Conservation (phyloP, 2,329 filamentous ascomycete species). For the Taxawa tesnikishii region DNA sequence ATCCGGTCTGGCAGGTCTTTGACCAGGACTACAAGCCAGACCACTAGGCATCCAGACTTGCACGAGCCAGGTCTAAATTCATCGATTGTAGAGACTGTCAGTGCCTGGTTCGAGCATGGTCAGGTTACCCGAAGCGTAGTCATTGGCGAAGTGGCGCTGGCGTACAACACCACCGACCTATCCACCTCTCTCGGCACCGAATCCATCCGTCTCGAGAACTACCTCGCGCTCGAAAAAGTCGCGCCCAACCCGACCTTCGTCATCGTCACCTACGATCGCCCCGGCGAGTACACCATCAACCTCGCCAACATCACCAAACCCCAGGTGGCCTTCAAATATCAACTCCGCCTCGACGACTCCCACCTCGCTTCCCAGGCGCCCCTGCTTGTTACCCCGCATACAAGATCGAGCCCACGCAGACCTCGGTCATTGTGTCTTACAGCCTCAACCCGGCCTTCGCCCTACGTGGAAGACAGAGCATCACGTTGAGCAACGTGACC, state of each 20-base stretch:
- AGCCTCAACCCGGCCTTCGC: conserved; percentile 62
- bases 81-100: conserved; percentile 87
- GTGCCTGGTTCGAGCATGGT: conserved; percentile 67
- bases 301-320: conserved; percentile 59
- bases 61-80: conserved; percentile 68
- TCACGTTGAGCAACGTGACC: conserved; percentile 62
- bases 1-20: conserved; percentile 79
- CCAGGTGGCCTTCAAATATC: conserved; percentile 83
- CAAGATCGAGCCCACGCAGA: conserved; percentile 74
- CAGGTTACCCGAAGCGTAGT: conserved; percentile 59
- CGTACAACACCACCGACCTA: conserved; percentile 54
- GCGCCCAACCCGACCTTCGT: conserved; percentile 90
- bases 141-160: conserved; percentile 78
- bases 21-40: conserved; percentile 50
- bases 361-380: conserved; percentile 52
- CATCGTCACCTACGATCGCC: conserved; percentile 51
- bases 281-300: conserved; percentile 71
- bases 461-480: conserved; percentile 27
- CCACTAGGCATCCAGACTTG: conserved; percentile 69
- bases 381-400: conserved; percentile 63
- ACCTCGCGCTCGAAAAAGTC: conserved; percentile 76
- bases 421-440: conserved; percentile 78
- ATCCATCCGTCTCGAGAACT: conserved; percentile 76
- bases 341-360: conserved; percentile 58
- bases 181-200: conserved; percentile 34